Base-by-base conservation (phyloP, 208 protist species). In the Crithidia thermophila region DNA sequence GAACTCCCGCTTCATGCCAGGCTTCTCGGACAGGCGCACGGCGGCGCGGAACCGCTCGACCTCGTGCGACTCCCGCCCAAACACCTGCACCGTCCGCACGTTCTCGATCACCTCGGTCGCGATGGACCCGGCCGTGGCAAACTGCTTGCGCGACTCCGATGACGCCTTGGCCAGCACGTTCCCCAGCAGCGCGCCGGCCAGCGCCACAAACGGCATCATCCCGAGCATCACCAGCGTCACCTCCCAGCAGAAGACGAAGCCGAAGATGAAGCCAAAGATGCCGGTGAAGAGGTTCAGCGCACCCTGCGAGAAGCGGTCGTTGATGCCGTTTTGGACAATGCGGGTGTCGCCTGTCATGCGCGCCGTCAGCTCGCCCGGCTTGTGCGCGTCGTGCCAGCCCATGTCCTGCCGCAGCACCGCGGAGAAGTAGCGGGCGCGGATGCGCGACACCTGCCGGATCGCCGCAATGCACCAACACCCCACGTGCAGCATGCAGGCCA, bases 81-180 rank as follows among this genome's bases (percentile, higher is more conserved):
- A 97, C 4, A 73, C 65, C 58, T 90, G 82, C 37, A 97, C 92
- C 1, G 90, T 97, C 27, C 85, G 79, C 59, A 95, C 81, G 47
- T 87, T 89, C 40, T 88, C 73, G 36, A 97, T 91, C 53, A 90
- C 85, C 60, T 97, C 88, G 6, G 91, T 93, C 9, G 92, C 90
- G 30, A 97, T 76, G 31, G 83, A 84, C 18, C 92, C 92, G 3
- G 92, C 92, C n/a, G 49, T 71, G 21, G 88, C 70, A 59, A 89
- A 97, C 37, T 91, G 77, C 37, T 92, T 81, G 52, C 89, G 90
- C 34, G 85, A 79, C 39, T 51, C 50, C 43, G 65, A 67, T 18
- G 87, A 69, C 47, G 81, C 66, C 20, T 63, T 78, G 10, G 85
- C 47, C 56, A 95, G 72, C 61, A 87, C 62, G 27, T 79, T 84